Evolutionary conservation across 2,329 filamentous ascomycete genomes (phyloP), one percentile per base, ranked within the genome.

Genomic region (Claviceps pusilla): DNA sequence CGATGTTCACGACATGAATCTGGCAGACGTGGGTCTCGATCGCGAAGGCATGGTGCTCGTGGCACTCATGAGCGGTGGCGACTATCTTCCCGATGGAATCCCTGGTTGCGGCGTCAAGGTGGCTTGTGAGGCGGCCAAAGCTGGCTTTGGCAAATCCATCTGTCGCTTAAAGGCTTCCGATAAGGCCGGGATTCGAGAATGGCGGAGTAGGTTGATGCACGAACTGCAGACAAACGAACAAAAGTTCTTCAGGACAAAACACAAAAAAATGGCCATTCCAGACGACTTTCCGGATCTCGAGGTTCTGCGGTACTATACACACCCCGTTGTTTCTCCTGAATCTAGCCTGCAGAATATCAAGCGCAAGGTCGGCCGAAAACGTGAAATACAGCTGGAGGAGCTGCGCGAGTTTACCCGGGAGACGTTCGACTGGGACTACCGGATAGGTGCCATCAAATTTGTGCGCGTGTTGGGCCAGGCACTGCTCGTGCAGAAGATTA

Each of bases 21-120:
- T 71, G n/a, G 61, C 71, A 54, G 55, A 72, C 1, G 74, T 77
- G 1, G 85, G 84, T 0, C 72, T 97, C 48, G 87, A 90, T 62
- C 76, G 86, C 24, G 83, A 93, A 58, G 91, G 89, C 0, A 95
- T 98, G 90, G 85, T 97, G 28, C 72, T 98, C 12, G 86, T 97
- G 24, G 93, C 93, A 0, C 73, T 98, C 57, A 89, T 98, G 79
- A 96, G 90, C 61, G 93, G 93, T 7, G 93, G 93, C 7, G 93
- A 98, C 68, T 98, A 98, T 62, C 75, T 91, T 0, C 87, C 90
- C 0, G 87, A 89, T 54, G 93, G 93, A 0, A 84, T 98, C 16
- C 83, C 87, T 0, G 86, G 87, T 4, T 95, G 90, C 61, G 93
- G 93, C 1, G 81, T 89, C 50, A 95, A 91, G 64, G 75, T 90